These are phyloP conservation scores for Annona cherimola DNA, from an alignment of 164 flowering plant species.

Conservation along the genomic window DNA sequence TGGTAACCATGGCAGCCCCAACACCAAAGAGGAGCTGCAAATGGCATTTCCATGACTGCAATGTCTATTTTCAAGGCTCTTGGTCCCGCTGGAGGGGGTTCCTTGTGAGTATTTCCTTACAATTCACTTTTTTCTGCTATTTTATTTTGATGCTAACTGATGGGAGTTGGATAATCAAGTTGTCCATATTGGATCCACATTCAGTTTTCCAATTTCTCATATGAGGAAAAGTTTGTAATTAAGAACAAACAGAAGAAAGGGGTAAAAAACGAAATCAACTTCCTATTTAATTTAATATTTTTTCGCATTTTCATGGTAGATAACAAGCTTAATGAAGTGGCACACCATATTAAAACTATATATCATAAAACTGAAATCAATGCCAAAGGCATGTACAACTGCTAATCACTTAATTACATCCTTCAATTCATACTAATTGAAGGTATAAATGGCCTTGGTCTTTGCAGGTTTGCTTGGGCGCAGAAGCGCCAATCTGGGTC, in stretches of 20 bases:
- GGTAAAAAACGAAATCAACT: too few species aligned
- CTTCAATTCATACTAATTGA: not conserved
- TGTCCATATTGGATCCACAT: not conserved
- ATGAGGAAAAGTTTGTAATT: not conserved
- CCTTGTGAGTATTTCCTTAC: conserved; percentile 28
- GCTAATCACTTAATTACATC: not conserved
- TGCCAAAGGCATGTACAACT: not conserved
- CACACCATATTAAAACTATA: not conserved
- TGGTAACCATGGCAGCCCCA: conserved; percentile 11
- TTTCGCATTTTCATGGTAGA: not conserved
- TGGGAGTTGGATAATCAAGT: not conserved
- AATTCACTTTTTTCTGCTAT: not conserved
- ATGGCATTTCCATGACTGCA: conserved; percentile 34
- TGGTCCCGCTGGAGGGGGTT: conserved; percentile 59
- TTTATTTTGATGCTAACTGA: not conserved
- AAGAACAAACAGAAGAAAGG: not conserved
- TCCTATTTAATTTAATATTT: too few species aligned
- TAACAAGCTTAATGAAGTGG: not conserved
- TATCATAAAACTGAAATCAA: not conserved
- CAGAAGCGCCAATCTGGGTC: conserved; percentile 45
- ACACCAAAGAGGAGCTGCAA: conserved; percentile 20
- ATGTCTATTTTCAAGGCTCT: conserved; percentile 53
- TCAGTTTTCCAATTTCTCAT: not conserved
- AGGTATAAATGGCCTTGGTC: not conserved
- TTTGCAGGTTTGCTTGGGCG: conserved; percentile 60